Evolutionary conservation across 352 stramenopile species (phyloP), one percentile per base, ranked within the genome.

Genomic region (Pythium apleroticum): DNA sequence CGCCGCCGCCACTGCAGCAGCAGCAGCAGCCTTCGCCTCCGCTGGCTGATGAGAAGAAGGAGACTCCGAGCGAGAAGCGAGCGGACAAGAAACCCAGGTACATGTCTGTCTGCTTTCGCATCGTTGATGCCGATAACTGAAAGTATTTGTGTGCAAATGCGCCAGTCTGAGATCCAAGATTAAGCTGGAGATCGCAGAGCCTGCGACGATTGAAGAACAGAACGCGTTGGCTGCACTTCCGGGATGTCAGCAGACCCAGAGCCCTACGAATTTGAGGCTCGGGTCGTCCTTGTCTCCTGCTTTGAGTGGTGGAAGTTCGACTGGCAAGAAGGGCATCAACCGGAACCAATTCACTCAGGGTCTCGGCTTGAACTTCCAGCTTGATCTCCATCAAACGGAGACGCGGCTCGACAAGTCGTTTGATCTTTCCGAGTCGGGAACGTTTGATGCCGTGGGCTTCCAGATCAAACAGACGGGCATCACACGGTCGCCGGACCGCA

Each of bases 401-500:
- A 71, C 87, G 61, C 74, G 64, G n/a, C 48, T 93, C 35, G 80
- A 95, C 50, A 81, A 84, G 41, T 93, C 86, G 15, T 95, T 89
- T 49, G 84, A 93, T 62, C 67, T 95, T 48, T 91, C 86, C 6
- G 84, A 84, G 15, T 95, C 84, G 0, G 86, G 86, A 0, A 95
- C 86, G 0, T 93, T 95, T 60, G 84, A 95, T 46, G 82, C 84
- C 8, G 80, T 91, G 14, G 77, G 73, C 0, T 95, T 95, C 49
- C 84, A 93, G 66, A 92, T 95, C 68, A 92, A 91, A 43, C 84
- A 93, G 59, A 92, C 77, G 9, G 86, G 86, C 2, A 81, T 95
- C 56, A 90, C 84, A 33, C 73, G 81, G 0, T 91, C 78, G 0
- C 81, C 80, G 0, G 80, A 86, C 49, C 82, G 82, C 10, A 48